These are phyloP conservation scores for Fusarium dimerum DNA, from an alignment of 2,329 filamentous ascomycete genomes.

Conservation along the genomic window DNA sequence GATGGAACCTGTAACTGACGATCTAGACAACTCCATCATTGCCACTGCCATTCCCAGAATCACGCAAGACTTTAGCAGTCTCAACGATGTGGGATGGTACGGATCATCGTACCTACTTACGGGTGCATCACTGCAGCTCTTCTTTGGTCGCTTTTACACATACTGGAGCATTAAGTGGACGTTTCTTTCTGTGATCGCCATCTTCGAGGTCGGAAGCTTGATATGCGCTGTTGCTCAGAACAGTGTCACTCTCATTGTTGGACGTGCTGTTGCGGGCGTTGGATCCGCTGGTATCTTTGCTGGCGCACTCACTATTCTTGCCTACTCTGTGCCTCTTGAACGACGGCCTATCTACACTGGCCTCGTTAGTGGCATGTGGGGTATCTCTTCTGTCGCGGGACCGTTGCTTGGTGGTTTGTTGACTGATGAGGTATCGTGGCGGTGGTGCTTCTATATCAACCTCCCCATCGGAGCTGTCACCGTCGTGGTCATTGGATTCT, in stretches of 20 bases:
- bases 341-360: constrained; percentile 40
- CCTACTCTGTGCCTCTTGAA: constrained; percentile 37
- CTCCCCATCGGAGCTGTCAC: constrained; percentile 40
- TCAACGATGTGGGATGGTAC: constrained; percentile 54
- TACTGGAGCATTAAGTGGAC: constrained; percentile 46
- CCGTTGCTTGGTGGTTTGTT: constrained; percentile 38
- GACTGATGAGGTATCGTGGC: constrained; percentile 39
- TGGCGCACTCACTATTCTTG: constrained; percentile 45
- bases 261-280: constrained; percentile 37
- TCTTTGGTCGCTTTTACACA: constrained; percentile 46
- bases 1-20: constrained; percentile 1
- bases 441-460: constrained; percentile 46
- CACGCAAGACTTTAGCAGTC: constrained; percentile 43
- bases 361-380: constrained; percentile 43
- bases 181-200: constrained; percentile 38
- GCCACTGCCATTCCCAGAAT: constrained; percentile 47
- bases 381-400: constrained; percentile 42
- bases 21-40: constrained; percentile 41
- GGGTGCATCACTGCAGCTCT: constrained; percentile 40
- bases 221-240: constrained; percentile 39
- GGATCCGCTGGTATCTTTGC: constrained; percentile 50
- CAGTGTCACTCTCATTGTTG: constrained; percentile 36
- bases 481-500: constrained; percentile 32
- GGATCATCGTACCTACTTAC: constrained; percentile 46
- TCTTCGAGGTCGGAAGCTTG: constrained; percentile 47